Conservation (phyloP, 176 grass and related monocot genomes). For the Ensete ventricosum region DNA sequence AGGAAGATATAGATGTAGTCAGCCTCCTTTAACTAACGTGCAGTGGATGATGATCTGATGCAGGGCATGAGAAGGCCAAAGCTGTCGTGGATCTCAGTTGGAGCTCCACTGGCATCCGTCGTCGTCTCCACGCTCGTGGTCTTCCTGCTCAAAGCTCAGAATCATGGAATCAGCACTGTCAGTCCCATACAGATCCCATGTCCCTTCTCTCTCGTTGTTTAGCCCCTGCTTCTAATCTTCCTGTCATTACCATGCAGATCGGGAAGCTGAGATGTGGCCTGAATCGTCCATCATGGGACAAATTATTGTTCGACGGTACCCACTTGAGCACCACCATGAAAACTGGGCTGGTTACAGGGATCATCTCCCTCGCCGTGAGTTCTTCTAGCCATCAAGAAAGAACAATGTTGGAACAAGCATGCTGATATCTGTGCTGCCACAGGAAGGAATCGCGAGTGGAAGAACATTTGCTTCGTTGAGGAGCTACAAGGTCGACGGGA, state of each 20-base stretch:
- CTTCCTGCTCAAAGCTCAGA: constrained; percentile 74
- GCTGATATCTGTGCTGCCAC: background rate
- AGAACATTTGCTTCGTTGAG: constrained; percentile 88
- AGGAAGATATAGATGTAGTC: background rate
- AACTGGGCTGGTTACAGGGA: constrained; percentile 74
- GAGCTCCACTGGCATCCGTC: constrained; percentile 69
- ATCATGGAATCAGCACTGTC: constrained; percentile 80
- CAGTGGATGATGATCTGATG: background rate
- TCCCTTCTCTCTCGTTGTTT: no score
- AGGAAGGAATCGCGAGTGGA: constrained; percentile 92
- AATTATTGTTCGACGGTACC: constrained; percentile 55
- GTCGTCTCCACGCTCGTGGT: constrained; percentile 78
- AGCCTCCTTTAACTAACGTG: background rate
- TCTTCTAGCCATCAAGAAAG: no score
- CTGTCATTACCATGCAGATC: constrained; percentile 30
- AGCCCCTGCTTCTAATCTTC: background rate
- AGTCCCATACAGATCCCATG: constrained; percentile 15
- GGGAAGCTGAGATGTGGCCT: constrained; percentile 75
- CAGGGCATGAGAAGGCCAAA: constrained; percentile 68
- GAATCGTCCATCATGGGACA: constrained; percentile 85
- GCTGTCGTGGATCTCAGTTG: constrained; percentile 80
- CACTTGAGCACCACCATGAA: constrained; percentile 63
- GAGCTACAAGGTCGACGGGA: constrained; percentile 88
- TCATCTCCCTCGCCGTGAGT: constrained; percentile 78
- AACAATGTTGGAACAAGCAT: no score